These are phyloP conservation scores for Phaeosphaeria sp. DNA, from an alignment of 2,329 filamentous ascomycete genomes.

Conservation along the genomic window DNA sequence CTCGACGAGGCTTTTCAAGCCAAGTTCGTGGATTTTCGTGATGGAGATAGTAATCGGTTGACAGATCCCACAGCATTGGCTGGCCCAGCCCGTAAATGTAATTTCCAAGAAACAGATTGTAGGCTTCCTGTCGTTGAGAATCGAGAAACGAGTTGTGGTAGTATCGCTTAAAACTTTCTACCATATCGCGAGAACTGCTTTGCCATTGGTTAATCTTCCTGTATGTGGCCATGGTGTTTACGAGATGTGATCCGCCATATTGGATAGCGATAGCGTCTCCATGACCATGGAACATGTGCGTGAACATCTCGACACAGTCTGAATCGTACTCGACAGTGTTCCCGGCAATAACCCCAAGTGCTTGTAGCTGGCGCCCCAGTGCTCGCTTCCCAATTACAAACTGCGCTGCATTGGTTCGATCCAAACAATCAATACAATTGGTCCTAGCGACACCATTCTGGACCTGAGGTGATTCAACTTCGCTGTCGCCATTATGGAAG, in stretches of 20 bases:
- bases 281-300: constrained; percentile 96
- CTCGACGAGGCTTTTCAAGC: constrained; percentile 65
- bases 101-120: constrained; percentile 95
- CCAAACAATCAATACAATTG: constrained; percentile 97
- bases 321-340: constrained; percentile 89
- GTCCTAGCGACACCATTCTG: constrained; percentile 94
- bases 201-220: constrained; percentile 99
- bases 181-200: constrained; percentile 96
- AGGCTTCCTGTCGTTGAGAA: constrained; percentile 96
- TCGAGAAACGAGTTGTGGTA: constrained; percentile 99
- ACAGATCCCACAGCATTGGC: constrained; percentile 95
- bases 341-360: constrained; percentile 82
- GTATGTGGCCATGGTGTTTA: constrained; percentile 99
- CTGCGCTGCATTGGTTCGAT: constrained; percentile 95
- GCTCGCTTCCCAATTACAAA: constrained; percentile 97
- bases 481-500: constrained; percentile 87
- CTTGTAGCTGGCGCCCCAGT: constrained; percentile 88
- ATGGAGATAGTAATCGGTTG: constrained; percentile 95
- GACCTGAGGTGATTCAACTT: constrained; percentile 68
- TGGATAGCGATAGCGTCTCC: constrained; percentile 98
- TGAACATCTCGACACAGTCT: constrained; percentile 94
- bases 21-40: constrained; percentile 82
- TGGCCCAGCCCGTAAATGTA: constrained; percentile 88
- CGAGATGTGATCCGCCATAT: constrained; percentile 94
- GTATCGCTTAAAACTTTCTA: constrained; percentile 98